Evolutionary conservation across 495 filamentous ascomycete species (phyloP).

Genomic region (Clavariopsis aquatica): DNA sequence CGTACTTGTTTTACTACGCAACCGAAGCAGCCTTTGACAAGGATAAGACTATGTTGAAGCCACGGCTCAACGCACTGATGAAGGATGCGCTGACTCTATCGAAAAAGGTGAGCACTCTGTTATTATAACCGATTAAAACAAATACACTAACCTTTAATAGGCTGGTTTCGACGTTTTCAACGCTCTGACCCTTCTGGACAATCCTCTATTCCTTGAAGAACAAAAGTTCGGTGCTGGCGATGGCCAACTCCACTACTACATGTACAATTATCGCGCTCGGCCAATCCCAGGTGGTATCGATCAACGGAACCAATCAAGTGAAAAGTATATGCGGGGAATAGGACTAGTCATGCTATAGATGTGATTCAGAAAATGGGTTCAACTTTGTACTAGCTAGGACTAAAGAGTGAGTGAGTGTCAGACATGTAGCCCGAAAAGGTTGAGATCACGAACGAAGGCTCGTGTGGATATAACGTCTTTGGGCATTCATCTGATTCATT

Average conservation of each 20-base stretch:
- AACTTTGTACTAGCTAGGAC: too few species aligned
- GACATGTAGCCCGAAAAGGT: too few species aligned
- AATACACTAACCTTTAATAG: conserved; percentile 42
- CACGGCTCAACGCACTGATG: conserved; percentile 72
- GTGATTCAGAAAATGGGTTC: background rate
- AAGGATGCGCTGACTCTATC: conserved; percentile 86
- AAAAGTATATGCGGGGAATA: conserved; percentile 75
- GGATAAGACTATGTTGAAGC: conserved; percentile 60
- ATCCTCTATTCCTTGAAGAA: conserved; percentile 84
- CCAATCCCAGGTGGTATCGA: conserved; percentile 82
- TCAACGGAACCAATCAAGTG: conserved; percentile 70
- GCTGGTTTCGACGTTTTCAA: conserved; percentile 95
- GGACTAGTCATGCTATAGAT: conserved; percentile 79
- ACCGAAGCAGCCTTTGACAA: conserved; percentile 73
- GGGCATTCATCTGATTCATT: too few species aligned
- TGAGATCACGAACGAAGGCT: too few species aligned
- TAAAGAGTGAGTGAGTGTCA: too few species aligned
- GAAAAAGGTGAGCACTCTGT: conserved; percentile 58
- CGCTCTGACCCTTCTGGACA: conserved; percentile 88
- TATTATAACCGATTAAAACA: background rate
- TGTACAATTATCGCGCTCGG: conserved; percentile 91
- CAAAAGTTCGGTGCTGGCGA: conserved; percentile 94
- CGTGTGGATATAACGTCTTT: too few species aligned
- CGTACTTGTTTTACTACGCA: conserved; percentile 96
- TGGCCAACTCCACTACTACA: conserved; percentile 90